Conservation (phyloP, 75 land plant genomes). For the Selaginella tamariscina region DNA sequence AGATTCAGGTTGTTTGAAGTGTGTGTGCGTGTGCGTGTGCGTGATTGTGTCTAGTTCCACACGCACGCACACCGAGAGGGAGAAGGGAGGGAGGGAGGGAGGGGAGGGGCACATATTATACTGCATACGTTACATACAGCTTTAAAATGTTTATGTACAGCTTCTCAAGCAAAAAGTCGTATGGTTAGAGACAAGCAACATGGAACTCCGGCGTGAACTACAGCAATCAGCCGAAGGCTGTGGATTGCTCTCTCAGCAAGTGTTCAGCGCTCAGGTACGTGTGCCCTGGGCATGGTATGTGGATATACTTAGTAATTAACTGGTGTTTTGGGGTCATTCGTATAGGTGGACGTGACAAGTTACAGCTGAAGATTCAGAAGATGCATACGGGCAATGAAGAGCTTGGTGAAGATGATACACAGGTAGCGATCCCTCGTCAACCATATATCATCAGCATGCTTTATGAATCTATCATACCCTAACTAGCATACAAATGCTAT, state of each 20-base stretch:
- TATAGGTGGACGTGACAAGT: conserved; percentile 70
- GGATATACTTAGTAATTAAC: not conserved
- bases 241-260: conserved; percentile 30
- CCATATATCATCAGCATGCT: too few relatives aligned
- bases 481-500: too few relatives aligned
- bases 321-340: not conserved
- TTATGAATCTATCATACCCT: too few relatives aligned
- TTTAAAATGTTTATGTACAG: conserved; percentile 30
- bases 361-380: conserved; percentile 62
- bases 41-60: too few relatives aligned
- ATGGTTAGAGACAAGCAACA: conserved; percentile 87
- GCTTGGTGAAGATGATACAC: conserved; percentile 28
- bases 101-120: too few relatives aligned
- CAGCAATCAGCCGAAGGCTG: conserved; percentile 44
- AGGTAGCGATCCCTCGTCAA: too few relatives aligned
- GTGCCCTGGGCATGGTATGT: too few relatives aligned
- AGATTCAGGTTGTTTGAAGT: conserved; percentile 34
- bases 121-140: not conserved
- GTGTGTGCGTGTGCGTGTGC: too few relatives aligned
- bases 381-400: conserved; percentile 64
- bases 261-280: conserved; percentile 47
- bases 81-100: too few relatives aligned
- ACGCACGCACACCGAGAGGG: too few relatives aligned
- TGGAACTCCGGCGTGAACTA: conserved; percentile 61
- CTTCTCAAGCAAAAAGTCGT: conserved; percentile 79